Evolutionary conservation across 2,329 filamentous ascomycete species (phyloP), one percentile per base, ranked within the genome.

Genomic region (Aspergillus chevalieri): DNA sequence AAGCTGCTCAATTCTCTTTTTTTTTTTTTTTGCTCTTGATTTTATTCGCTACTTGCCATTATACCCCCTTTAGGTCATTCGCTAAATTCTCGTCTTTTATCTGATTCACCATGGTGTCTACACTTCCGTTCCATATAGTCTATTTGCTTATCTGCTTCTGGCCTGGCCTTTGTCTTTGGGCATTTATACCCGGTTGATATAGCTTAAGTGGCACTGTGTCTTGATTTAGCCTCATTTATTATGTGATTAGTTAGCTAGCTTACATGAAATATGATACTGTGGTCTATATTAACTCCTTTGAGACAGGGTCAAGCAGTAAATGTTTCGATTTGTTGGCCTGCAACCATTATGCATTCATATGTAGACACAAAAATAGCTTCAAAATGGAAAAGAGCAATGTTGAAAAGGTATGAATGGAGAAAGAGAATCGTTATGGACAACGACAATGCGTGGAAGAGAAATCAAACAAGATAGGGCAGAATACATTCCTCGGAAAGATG

Each of bases 1-100:
- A 30, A 30, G 26, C 26, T 30, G 26, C 26, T 36, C 15, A 36
- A 17, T 8, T 36, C 9, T 17, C 34, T 3, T 17, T 22, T 4
- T 10, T 41, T 6, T 41, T 14, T 21, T 3, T 41, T 21, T 12
- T 41, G 15, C 10, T 43, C 39, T 21, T 43, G 6, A 24, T 43
- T 24, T 21, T 43, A 4, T 43, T 22, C 6, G 17, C 34, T 38
- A 30, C 22, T 50, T 50, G 47, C 41, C 44, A 51, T 45, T 52
- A 54, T 54, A 54, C 50, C 52, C 52, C 52, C 38, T 19, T 38
- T 30, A 24, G 36, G 46, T 44, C 43, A 41, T 46, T 51, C 47
- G 43, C 47, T 50, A 4, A 17, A 19, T 41, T 8, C 19, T 41
- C 7, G 12, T 41, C 19, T 19, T 12, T 17, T 41, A 6, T 19